phyloP scores from a whole-genome alignment of 148 eudicot genomes.

The Cornus florida region DNA sequence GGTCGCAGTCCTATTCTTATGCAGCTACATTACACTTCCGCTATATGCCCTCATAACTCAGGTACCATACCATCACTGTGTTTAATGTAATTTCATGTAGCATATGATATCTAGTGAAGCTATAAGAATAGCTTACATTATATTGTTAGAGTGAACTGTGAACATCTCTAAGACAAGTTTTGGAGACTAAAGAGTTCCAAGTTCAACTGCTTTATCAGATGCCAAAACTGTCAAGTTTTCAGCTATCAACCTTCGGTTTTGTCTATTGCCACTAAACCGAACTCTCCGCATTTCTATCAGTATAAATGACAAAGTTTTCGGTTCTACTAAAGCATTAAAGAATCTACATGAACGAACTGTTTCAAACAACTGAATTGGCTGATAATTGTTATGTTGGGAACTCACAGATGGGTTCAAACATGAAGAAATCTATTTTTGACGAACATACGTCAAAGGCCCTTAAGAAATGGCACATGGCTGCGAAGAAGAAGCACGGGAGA shows the following conservation, averaged over 20 bases:
- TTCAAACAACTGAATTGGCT: neutral
- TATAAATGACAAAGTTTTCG: neutral
- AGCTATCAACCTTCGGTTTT: no score
- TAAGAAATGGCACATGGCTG: conserved; percentile 71
- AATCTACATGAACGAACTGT: neutral
- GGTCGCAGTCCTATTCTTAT: conserved; percentile 52
- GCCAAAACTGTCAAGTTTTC: no score
- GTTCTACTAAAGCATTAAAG: neutral
- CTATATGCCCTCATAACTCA: conserved; percentile 81
- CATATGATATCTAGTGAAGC: neutral
- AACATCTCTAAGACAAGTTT: no score
- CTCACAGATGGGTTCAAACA: conserved; percentile 84
- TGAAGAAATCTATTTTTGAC: conserved; percentile 84
- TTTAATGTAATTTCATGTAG: neutral
- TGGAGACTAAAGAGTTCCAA: no score
- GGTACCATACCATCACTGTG: conserved; percentile 39
- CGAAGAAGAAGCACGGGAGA: conserved; percentile 52
- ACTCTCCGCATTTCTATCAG: neutral
- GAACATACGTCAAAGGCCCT: conserved; percentile 87
- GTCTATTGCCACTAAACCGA: no score
- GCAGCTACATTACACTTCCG: conserved; percentile 88
- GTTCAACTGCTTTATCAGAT: no score
- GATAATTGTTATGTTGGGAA: conserved; percentile 13
- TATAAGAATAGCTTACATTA: no score
- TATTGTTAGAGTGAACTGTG: no score